Evolutionary conservation across 768 basidiomycete genomes (phyloP), one percentile per base, ranked within the genome.

Genomic region (Fomitopsis pulvina): DNA sequence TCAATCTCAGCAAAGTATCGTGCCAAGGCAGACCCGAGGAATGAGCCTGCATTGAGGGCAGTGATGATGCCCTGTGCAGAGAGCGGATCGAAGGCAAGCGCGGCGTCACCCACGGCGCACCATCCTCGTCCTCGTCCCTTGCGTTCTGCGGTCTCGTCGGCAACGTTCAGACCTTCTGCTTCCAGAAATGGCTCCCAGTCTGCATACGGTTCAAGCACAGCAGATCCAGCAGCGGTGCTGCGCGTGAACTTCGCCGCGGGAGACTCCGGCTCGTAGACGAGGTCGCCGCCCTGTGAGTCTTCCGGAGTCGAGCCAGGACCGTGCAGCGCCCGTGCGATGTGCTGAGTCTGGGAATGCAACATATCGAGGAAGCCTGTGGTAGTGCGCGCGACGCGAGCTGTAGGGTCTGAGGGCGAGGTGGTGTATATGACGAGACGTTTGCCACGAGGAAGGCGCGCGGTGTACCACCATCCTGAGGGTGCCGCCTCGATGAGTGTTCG

Each of bases 61-160:
- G 68, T 69, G 44, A 69, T 67, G 54, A 71, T 69, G 16, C 69
- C 69, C 48, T 69, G 69, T 11, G 68, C 69, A 8, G 68, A 71
- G 7, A 71, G 63, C 7, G 69, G 69, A 48, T 71, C 69, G 51
- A 69, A 71, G 26, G 68, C 65, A 55, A 68, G 56, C 3, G 68
- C 68, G 16, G 69, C 67, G 52, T 71, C 67, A 2, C 69, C 69
- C n/a, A 69, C 67, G 24, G 68, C 63, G 39, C 57, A 55, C 66
- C 67, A 70, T 32, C 21, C 52, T 50, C 39, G 51, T 44, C 25
- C 37, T 56, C 21, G n/a, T n/a, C n/a, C n/a, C n/a, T n/a, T n/a
- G n/a, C n/a, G n/a, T n/a, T n/a, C 30, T 7, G 7, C 8, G 30
- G 30, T 32, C 30, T 16, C 7, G 30, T 32, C 30, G 30, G 30